Evolutionary conservation across 192 early-diverging fungal genomes (phyloP), one percentile per base, ranked within the genome.

Genomic region (Backusella psychrophila): DNA sequence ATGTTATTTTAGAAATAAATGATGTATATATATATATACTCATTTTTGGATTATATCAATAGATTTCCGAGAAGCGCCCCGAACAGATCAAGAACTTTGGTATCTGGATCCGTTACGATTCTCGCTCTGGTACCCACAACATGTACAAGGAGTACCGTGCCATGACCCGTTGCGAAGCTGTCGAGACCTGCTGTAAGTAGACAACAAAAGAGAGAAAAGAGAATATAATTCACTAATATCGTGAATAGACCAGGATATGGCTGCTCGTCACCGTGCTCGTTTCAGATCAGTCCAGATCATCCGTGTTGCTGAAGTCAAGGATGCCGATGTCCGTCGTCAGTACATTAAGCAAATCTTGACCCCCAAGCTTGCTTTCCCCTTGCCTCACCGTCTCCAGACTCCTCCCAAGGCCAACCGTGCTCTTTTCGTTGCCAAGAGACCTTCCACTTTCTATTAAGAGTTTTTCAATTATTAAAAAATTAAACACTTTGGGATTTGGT

Each of bases 121-220:
- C 98, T 78, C 96, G 98, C 85, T 97, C 96, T 46, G 98, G 98
- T 78, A 99, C 97, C 77, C 98, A 99, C 96, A 99, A 99, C 95
- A 99, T 99, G 97, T 99, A 99, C 94, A 99, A 99, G 93, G 98
- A 99, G 92, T 99, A 98, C 95, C 94, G 98, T 81, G 96, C 98
- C 89, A 87, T 98, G 80, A 87, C 91, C 81, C 94, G 98, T 79
- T 81, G 79, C 19, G 92, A 83, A 52, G 93, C 92, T 42, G 92
- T 93, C 26, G 81, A 88, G 70, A 44, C 90, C 15, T 91, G 90
- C 87, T 93, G 67, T 69, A 69, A 69, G 67, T 69, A 39, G 9
- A 29, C 31, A 8, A 6, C 14, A 29, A 36, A 19, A 33, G n/a
- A 39, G n/a, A 35, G 12, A 34, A 26, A n/a, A 9, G 15, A 56